These are phyloP conservation scores for Penicillium sp. DNA, from an alignment of 2,329 filamentous ascomycete genomes.

Conservation along the genomic window DNA sequence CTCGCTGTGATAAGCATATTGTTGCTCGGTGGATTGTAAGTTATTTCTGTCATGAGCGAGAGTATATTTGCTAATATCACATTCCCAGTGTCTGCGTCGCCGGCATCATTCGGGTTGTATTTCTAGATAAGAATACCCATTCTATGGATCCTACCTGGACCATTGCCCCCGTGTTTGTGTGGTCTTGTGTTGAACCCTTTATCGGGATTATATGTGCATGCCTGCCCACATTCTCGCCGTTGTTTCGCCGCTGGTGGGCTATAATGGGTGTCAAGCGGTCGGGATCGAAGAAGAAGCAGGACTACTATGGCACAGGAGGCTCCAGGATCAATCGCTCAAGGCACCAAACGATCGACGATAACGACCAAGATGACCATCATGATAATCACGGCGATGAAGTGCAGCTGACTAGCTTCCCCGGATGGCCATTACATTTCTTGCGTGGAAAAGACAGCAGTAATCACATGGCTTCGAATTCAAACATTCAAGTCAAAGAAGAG, in stretches of 20 bases:
- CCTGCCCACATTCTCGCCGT: constrained; percentile 3
- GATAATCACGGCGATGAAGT: background rate
- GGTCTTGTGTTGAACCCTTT: constrained; percentile 12
- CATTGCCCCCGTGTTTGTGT: constrained; percentile 10
- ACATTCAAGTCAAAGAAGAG: constrained; percentile 2
- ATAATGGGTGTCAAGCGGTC: background rate
- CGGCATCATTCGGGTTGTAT: constrained; percentile 7
- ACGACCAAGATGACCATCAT: background rate
- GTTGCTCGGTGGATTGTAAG: constrained; percentile 34
- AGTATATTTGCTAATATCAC: background rate
- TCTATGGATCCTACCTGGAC: constrained; percentile 5
- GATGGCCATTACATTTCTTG: constrained; percentile 4
- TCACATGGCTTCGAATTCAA: background rate
- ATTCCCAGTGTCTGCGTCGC: constrained; percentile 6
- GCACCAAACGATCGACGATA: background rate
- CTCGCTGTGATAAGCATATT: constrained; percentile 31
- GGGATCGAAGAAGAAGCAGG: background rate
- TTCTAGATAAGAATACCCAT: background rate
- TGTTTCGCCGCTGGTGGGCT: constrained; percentile 12
- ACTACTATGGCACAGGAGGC: background rate
- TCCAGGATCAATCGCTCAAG: background rate
- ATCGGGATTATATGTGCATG: constrained; percentile 12
- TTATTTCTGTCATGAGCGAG: background rate
- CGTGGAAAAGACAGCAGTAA: background rate
- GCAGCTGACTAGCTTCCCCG: constrained; percentile 6